These are phyloP conservation scores for Lotmaria passim DNA, from an alignment of 208 protist genomes.

Conservation along the genomic window DNA sequence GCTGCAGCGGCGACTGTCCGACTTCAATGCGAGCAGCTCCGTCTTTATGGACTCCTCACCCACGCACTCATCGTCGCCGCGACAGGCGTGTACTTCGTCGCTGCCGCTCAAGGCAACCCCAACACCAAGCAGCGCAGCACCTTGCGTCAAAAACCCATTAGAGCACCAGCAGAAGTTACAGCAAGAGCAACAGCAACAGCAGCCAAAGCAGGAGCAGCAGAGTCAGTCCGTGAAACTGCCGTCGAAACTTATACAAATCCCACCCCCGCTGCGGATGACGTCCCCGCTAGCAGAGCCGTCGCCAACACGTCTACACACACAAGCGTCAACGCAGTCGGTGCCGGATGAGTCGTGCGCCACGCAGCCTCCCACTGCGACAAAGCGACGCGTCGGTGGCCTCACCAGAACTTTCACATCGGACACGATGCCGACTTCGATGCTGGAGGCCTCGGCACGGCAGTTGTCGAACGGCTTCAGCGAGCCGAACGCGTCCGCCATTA, in stretches of 20 bases:
- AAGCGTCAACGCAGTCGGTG: neutral
- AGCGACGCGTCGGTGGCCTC: conserved; percentile 8
- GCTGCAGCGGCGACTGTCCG: conserved; percentile 4
- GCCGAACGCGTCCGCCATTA: neutral
- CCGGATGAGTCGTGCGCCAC: neutral
- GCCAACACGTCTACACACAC: neutral
- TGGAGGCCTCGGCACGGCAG: neutral
- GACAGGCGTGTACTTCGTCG: neutral
- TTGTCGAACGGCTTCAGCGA: conserved; percentile 1
- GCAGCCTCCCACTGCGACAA: neutral
- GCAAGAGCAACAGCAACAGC: neutral
- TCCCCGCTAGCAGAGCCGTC: neutral
- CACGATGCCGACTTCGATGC: neutral
- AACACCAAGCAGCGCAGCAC: neutral
- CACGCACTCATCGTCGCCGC: neutral
- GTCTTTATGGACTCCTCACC: neutral
- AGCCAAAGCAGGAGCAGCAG: neutral
- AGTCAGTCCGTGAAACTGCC: neutral
- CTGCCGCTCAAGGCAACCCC: neutral
- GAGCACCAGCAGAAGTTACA: neutral
- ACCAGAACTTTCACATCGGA: neutral
- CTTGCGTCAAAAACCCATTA: neutral
- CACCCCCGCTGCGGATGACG: neutral
- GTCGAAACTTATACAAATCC: neutral
- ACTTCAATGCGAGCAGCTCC: conserved; percentile 1